phyloP scores from a whole-genome alignment of 2,329 filamentous ascomycete species.

The Diaporthe vexans region DNA sequence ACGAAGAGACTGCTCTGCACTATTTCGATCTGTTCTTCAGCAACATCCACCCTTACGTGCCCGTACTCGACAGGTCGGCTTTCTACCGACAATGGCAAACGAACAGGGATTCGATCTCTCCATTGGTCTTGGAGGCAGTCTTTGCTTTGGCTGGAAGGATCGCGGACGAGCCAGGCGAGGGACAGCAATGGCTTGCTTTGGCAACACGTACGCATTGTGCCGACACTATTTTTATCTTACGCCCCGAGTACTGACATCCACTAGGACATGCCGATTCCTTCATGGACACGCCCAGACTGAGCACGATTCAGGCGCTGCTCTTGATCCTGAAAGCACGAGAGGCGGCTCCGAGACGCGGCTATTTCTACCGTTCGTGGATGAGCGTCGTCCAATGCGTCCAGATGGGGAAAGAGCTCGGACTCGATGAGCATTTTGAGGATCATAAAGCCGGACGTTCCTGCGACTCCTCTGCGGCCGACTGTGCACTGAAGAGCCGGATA shows the following conservation, averaged over 20 bases:
- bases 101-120: constrained; percentile 87
- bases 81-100: constrained; percentile 94
- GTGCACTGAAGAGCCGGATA: constrained; percentile 85
- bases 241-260: constrained; percentile 47
- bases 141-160: constrained; percentile 91
- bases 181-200: constrained; percentile 92
- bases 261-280: constrained; percentile 91
- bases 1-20: constrained; percentile 82
- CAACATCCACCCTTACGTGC: constrained; percentile 93
- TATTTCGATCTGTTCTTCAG: constrained; percentile 94
- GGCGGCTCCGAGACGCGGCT: constrained; percentile 91
- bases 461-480: constrained; percentile 78
- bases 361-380: constrained; percentile 98
- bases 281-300: constrained; percentile 90
- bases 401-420: constrained; percentile 91
- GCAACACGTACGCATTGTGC: constrained; percentile 77
- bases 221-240: not conserved
- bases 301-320: constrained; percentile 90
- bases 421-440: constrained; percentile 87
- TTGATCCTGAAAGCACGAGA: constrained; percentile 93
- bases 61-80: constrained; percentile 84
- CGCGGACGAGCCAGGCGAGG: constrained; percentile 85
- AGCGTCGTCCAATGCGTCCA: constrained; percentile 91
- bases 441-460: constrained; percentile 82
- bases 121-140: constrained; percentile 88